Base-by-base conservation (phyloP, 2,329 filamentous ascomycete species). In the Phyllosticta capitalensis region DNA sequence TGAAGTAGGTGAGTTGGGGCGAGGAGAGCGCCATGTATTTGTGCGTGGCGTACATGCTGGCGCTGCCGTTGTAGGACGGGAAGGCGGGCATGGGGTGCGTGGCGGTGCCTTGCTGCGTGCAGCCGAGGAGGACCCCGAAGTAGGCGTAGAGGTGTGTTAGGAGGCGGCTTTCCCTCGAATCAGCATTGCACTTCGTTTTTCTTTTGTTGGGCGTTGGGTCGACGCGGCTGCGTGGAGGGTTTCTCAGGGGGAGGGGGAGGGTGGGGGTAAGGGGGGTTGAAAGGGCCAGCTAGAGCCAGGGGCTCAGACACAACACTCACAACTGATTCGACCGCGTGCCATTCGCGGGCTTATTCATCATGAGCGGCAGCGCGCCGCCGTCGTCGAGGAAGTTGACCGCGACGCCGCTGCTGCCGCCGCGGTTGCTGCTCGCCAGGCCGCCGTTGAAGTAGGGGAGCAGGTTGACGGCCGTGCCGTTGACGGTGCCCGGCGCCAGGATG, bases 131-230 rank as follows among this genome's bases (percentile, higher is more conserved):
- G 22, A 73, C 73, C 55, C 81, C 83, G 67, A 86, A 86, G 75
- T 80, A 85, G 64, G 81, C 70, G 72, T 86, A 85, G 45, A 86
- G 73, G 66, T 85, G 83, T 52, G 81, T 85, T 62, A 86, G 70
- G 59, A 86, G 79, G 62, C 75, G 75, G 69, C 80, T 82, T 61
- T n/a, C n/a, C n/a, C n/a, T n/a, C n/a, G n/a, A n/a, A n/a, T n/a
- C n/a, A n/a, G n/a, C n/a, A n/a, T n/a, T n/a, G n/a, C n/a, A n/a
- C n/a, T n/a, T n/a, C n/a, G n/a, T n/a, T n/a, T n/a, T n/a, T n/a
- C n/a, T n/a, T n/a, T n/a, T n/a, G n/a, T n/a, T n/a, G n/a, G n/a
- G n/a, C n/a, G n/a, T n/a, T n/a, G n/a, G n/a, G n/a, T n/a, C n/a
- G n/a, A n/a, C n/a, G n/a, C n/a, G n/a, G n/a, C n/a, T n/a, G n/a